phyloP scores from a whole-genome alignment of 345 rosid species.

The Euphorbia lathyris region DNA sequence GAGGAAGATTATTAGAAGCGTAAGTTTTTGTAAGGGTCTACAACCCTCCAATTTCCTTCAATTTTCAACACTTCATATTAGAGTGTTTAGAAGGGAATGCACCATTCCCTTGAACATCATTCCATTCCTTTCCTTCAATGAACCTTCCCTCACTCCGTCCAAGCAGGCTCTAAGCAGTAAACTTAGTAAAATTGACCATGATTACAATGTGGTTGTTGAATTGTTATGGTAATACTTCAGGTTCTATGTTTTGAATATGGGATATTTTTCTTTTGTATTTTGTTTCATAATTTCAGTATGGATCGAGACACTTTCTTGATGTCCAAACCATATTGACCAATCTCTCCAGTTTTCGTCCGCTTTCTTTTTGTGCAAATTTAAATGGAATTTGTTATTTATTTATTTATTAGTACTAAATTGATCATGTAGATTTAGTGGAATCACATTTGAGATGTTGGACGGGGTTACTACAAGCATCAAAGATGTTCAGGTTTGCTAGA shows the following conservation, averaged over 20 bases:
- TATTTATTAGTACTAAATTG: neutral
- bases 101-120: too few relatives aligned
- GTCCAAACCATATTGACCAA: neutral
- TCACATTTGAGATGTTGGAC: constrained; percentile 72
- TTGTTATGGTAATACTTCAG: neutral
- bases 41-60: too few relatives aligned
- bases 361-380: neutral
- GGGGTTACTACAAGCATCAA: constrained; percentile 71
- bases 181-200: neutral
- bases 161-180: too few relatives aligned
- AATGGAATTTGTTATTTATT: too few relatives aligned
- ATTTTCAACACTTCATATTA: too few relatives aligned
- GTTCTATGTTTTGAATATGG: neutral
- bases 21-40: too few relatives aligned
- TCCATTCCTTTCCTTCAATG: too few relatives aligned
- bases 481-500: constrained; percentile 69
- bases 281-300: neutral
- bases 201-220: neutral
- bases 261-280: neutral
- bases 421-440: constrained; percentile 81
- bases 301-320: neutral
- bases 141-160: too few relatives aligned
- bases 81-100: too few relatives aligned
- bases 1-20: too few relatives aligned
- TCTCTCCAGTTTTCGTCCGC: neutral